These are phyloP conservation scores for Trypanosoma congolense DNA, from an alignment of 208 protist genomes.

Conservation along the genomic window DNA sequence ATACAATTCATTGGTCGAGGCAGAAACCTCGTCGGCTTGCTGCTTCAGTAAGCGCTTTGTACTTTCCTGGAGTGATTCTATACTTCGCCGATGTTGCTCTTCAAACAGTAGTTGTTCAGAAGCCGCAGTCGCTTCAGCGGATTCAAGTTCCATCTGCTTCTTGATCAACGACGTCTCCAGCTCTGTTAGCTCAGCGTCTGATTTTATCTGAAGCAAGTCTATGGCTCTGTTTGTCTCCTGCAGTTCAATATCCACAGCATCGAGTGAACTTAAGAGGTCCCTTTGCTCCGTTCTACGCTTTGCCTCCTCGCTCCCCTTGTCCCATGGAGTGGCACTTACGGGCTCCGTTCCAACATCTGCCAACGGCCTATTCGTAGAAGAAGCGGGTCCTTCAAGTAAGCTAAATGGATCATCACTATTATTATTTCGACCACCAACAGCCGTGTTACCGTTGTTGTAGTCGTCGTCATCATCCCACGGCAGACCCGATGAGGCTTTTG, in stretches of 20 bases:
- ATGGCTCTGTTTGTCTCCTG: constrained; percentile 28
- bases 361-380: neutral
- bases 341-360: neutral
- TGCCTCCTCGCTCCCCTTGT: neutral
- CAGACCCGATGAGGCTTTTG: neutral
- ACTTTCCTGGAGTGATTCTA: constrained; percentile 22
- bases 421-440: constrained; percentile 1
- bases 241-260: constrained; percentile 48
- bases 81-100: constrained; percentile 25
- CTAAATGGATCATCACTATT: constrained; percentile 22
- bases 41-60: constrained; percentile 23
- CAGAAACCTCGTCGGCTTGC: constrained; percentile 29
- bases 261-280: constrained; percentile 36
- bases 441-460: too few species aligned
- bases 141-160: constrained; percentile 46
- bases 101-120: constrained; percentile 21
- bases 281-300: constrained; percentile 16
- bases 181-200: constrained; percentile 52
- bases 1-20: constrained; percentile 29
- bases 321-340: neutral
- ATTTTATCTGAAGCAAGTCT: constrained; percentile 39
- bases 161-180: constrained; percentile 44
- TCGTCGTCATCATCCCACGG: too few species aligned
- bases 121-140: constrained; percentile 22
- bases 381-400: constrained; percentile 13